These are phyloP conservation scores for Starmerella sirachaensis DNA, from an alignment of 805 yeast genomes.

Conservation along the genomic window DNA sequence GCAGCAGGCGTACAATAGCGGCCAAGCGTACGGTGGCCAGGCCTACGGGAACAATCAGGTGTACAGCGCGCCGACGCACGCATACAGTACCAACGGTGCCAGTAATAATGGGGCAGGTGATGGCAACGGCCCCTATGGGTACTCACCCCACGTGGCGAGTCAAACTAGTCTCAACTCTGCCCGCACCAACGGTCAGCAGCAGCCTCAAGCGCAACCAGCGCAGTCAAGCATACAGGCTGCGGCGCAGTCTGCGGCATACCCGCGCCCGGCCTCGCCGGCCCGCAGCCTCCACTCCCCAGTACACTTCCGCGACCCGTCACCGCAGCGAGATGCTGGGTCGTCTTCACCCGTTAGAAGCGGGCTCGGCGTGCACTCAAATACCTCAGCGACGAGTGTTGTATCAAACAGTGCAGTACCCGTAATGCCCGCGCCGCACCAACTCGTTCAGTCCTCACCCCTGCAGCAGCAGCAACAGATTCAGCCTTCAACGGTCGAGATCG, in stretches of 20 bases:
- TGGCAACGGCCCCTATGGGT: no score
- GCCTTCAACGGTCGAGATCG: conserved; percentile 30
- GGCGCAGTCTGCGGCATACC: conserved; percentile 5
- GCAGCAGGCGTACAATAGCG: no score
- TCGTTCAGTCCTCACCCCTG: conserved; percentile 5
- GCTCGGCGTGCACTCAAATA: conserved; percentile 14
- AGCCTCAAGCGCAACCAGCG: no score
- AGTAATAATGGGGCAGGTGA: no score
- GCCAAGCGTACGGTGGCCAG: conserved; percentile 1
- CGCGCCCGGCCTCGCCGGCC: conserved; percentile 13
- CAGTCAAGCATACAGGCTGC: no score
- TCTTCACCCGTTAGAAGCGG: background rate
- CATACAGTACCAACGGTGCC: conserved; percentile 11
- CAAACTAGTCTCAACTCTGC: conserved; percentile 14
- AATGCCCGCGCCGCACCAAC: conserved; percentile 2
- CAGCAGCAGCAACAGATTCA: conserved; percentile 4
- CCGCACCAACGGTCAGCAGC: conserved; percentile 10
- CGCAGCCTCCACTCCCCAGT: conserved; percentile 15
- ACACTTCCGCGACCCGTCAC: conserved; percentile 15
- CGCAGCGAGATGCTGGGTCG: conserved; percentile 9
- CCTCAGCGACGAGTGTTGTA: conserved; percentile 15
- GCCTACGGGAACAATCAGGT: background rate
- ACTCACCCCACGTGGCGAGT: conserved; percentile 18
- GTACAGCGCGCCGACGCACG: conserved; percentile 12
- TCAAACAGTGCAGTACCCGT: conserved; percentile 8